Conservation (phyloP, 2,329 filamentous ascomycete species). For the Fusarium heterosporum region DNA sequence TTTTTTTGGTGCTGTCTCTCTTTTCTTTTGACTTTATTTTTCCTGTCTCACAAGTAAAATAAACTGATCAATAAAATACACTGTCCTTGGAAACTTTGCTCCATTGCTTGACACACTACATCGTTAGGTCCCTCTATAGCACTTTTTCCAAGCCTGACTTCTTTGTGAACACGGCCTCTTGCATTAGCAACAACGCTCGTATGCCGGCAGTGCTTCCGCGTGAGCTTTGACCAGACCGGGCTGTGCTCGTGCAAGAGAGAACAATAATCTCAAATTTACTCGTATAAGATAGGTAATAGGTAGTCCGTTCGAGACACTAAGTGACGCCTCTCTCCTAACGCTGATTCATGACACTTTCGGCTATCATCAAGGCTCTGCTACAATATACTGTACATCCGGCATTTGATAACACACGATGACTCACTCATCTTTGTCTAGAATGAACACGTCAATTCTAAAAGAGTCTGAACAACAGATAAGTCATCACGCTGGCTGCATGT, state of each 20-base stretch:
- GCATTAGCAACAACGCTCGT: slow-evolving; percentile 24
- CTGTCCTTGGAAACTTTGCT: background rate
- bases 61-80: too few relatives aligned
- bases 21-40: background rate
- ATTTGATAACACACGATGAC: slow-evolving; percentile 26
- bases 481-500: slow-evolving; percentile 14
- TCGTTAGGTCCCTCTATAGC: slow-evolving; percentile 22
- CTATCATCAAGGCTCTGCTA: slow-evolving; percentile 19
- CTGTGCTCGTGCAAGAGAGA: slow-evolving; percentile 28
- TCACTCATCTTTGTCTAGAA: slow-evolving; percentile 17
- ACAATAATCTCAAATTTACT: background rate
- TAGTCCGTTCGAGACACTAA: slow-evolving; percentile 9
- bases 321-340: slow-evolving; percentile 4
- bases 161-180: slow-evolving; percentile 30
- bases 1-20: slow-evolving; percentile 9
- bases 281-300: slow-evolving; percentile 3
- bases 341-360: slow-evolving; percentile 3
- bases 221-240: slow-evolving; percentile 24
- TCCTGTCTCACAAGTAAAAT: background rate
- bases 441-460: slow-evolving; percentile 9
- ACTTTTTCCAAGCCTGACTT: slow-evolving; percentile 16
- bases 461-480: slow-evolving; percentile 8
- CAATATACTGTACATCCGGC: slow-evolving; percentile 8
- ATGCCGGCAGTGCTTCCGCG: slow-evolving; percentile 29
- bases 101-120: slow-evolving; percentile 19